A percentile compares a stretch with the other conserved stretches of the same genome.
These are phyloP conservation scores for Vinca minor DNA, from an alignment of 257 asterid species.

Conservation along the genomic window DNA sequence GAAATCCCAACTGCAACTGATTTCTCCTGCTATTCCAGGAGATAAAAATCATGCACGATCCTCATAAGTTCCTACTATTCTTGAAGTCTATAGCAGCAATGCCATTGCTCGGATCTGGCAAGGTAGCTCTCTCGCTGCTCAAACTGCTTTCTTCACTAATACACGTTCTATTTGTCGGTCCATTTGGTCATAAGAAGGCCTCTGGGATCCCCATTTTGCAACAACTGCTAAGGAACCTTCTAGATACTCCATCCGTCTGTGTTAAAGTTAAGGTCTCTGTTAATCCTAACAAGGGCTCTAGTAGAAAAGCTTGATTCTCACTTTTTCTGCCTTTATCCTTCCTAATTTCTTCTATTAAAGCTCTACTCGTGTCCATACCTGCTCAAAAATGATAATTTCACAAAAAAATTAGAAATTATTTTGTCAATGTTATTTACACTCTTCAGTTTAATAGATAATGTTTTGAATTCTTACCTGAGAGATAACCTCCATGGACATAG, in stretches of 20 bases:
- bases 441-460: not conserved
- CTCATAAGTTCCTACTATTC: conserved; percentile 5
- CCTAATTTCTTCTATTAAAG: conserved; percentile 58
- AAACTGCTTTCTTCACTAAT: conserved; percentile 13
- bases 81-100: conserved; percentile 4
- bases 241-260: conserved; percentile 50
- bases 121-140: conserved; percentile 13
- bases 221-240: conserved; percentile 36
- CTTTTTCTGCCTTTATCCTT: conserved; percentile 35
- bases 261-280: conserved; percentile 43
- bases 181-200: conserved; percentile 46
- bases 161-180: conserved; percentile 14
- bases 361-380: conserved; percentile 70
- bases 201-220: conserved; percentile 48
- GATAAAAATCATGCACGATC: conserved; percentile 7
- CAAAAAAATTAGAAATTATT: not conserved
- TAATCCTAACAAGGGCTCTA: conserved; percentile 52
- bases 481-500: conserved; percentile 90
- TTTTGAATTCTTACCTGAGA: conserved; percentile 51
- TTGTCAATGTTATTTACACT: not conserved
- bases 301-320: conserved; percentile 44
- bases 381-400: conserved; percentile 22
- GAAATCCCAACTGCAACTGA: not conserved
- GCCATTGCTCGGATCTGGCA: not conserved
- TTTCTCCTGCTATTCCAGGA: not conserved